phyloP scores from a whole-genome alignment of 2,329 filamentous ascomycete genomes.

The Periglandula ipomoeae region DNA sequence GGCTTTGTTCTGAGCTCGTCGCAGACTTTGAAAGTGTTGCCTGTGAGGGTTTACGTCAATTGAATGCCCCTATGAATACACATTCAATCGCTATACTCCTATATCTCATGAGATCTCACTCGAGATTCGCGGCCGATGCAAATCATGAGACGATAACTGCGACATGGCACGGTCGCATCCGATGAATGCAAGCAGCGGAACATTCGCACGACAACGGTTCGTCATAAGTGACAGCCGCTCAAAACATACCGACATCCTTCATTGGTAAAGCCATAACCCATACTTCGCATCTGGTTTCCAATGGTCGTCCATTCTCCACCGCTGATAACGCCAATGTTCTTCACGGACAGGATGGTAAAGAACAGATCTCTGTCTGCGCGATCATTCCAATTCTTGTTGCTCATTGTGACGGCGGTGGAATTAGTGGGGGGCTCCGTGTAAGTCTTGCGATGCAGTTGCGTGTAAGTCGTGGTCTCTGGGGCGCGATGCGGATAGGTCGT shows the following conservation, averaged over 20 bases:
- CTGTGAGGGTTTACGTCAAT: conserved; percentile 22
- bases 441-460: conserved; percentile 5
- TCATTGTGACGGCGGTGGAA: conserved; percentile 22
- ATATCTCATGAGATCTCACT: neutral
- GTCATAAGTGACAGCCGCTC: neutral
- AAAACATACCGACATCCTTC: conserved; percentile 51
- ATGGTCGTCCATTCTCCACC: conserved; percentile 54
- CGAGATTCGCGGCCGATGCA: neutral
- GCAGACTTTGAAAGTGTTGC: conserved; percentile 52
- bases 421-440: neutral
- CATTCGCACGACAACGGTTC: neutral
- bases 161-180: neutral
- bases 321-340: conserved; percentile 55
- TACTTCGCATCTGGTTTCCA: conserved; percentile 48
- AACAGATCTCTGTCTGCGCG: conserved; percentile 54
- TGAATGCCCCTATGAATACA: neutral
- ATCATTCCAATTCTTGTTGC: conserved; percentile 54
- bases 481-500: conserved; percentile 18
- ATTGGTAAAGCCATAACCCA: conserved; percentile 56
- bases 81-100: neutral
- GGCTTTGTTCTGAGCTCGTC: conserved; percentile 44
- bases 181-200: neutral
- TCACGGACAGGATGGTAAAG: conserved; percentile 53
- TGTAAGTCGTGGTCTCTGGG: conserved; percentile 11
- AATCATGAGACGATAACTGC: neutral